Evolutionary conservation across 768 basidiomycete species (phyloP), one percentile per base, ranked within the genome.

Genomic region (Lyophyllum decastes): DNA sequence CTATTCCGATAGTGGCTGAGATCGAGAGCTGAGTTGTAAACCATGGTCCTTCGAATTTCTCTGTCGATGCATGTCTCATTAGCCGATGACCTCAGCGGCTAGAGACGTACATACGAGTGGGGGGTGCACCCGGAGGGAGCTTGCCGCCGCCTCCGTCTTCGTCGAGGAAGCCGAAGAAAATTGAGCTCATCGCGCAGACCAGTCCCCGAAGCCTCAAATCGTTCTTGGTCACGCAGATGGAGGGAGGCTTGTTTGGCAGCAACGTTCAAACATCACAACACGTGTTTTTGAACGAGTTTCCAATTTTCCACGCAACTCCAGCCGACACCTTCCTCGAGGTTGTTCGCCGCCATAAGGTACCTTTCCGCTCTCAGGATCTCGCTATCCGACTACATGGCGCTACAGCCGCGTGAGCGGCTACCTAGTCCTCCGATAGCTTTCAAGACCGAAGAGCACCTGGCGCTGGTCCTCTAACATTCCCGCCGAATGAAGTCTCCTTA

Each of bases 31-130:
- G 96, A 1, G 95, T 97, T 21, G 86, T 86, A 72, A 99, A 90
- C 97, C 97, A 98, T 33, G 95, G 94, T 0, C 96, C 95, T 67
- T 92, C 88, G 70, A 91, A 94, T 68, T 82, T 90, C 61, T 79
- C 90, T 92, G 65, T 49, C 25, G 47, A 46, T n/a, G 24, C 41
- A 8, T 14, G 47, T 48, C 47, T 44, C 26, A 41, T 30, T 25
- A 19, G 22, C 24, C 25, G 7, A 54, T 30, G 21, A 4, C 19
- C 19, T 16, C 1, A n/a, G 16, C 52, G 30, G 25, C n/a, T 21
- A 38, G 27, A 59, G 40, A 2, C 9, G 12, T 30, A 55, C 55
- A 24, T 40, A 71, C 72, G 64, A 57, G 64, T 73, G 16, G 72
- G 72, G 44, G 70, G 72, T 21, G 65, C 54, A 1, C 70, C 70